Percentiles rank a stretch among this genome's conserved stretches.
phyloP scores from a whole-genome alignment of 1,284 basidiomycete species.

The Cryptococcus sp. region DNA sequence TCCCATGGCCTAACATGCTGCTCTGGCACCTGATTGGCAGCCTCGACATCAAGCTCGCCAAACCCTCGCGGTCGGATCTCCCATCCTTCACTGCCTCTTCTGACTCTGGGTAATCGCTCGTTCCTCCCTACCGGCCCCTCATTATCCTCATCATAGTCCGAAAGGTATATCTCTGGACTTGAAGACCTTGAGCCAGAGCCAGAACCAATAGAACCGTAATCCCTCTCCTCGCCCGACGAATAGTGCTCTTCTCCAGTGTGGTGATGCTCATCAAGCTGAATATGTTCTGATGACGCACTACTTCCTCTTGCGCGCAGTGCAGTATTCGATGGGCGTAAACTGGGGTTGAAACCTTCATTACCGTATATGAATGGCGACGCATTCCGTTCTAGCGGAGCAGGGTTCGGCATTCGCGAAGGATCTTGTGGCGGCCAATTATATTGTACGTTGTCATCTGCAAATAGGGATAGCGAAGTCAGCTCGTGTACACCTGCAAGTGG shows the following conservation, averaged over 20 bases:
- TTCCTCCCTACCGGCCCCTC: conserved; percentile 25
- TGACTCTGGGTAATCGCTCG: conserved; percentile 22
- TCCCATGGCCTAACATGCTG: conserved; percentile 26
- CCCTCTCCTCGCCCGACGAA: conserved; percentile 60
- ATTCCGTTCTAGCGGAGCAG: conserved; percentile 41
- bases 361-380: conserved; percentile 81
- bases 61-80: conserved; percentile 28
- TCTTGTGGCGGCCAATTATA: conserved; percentile 59
- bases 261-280: neutral
- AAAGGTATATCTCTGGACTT: conserved; percentile 48
- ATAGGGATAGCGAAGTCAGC: conserved; percentile 10
- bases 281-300: conserved; percentile 4
- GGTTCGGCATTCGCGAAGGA: conserved; percentile 45
- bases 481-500: conserved; percentile 2
- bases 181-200: conserved; percentile 26
- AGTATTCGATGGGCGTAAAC: conserved; percentile 65
- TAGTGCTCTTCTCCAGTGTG: conserved; percentile 17
- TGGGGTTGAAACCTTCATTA: conserved; percentile 70
- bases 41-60: conserved; percentile 7
- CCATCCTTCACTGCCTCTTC: conserved; percentile 44
- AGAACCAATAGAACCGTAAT: conserved; percentile 14
- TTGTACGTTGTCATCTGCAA: conserved; percentile 51
- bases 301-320: conserved; percentile 19
- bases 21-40: neutral
- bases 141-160: conserved; percentile 55